A percentile compares a stretch with the other conserved stretches of the same genome.
These are phyloP conservation scores for Trichophyton schoenleinii DNA, from an alignment of 2,329 filamentous ascomycete species.

Conservation along the genomic window DNA sequence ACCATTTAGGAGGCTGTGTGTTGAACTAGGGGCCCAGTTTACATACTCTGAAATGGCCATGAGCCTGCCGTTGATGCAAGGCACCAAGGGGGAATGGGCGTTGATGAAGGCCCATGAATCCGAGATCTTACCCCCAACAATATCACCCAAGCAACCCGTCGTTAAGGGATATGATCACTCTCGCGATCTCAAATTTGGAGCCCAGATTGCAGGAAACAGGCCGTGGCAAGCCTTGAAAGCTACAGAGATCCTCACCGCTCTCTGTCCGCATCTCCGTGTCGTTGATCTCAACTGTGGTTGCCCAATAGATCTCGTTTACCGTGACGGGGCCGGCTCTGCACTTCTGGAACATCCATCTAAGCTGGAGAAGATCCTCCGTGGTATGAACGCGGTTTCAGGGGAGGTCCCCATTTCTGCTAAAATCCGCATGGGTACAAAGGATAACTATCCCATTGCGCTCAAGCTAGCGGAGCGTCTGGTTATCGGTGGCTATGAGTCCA, in stretches of 20 bases:
- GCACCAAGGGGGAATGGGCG: conserved; percentile 85
- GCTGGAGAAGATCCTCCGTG: conserved; percentile 84
- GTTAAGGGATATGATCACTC: conserved; percentile 69
- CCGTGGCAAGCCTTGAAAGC: conserved; percentile 83
- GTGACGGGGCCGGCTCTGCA: conserved; percentile 76
- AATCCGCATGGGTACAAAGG: conserved; percentile 80
- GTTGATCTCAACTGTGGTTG: conserved; percentile 96
- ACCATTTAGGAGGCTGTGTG: conserved; percentile 81
- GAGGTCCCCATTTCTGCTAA: conserved; percentile 90
- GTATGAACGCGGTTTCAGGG: conserved; percentile 88
- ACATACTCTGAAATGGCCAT: conserved; percentile 99
- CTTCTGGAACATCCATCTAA: conserved; percentile 80
- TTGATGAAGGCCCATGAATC: conserved; percentile 83
- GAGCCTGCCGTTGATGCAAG: conserved; percentile 76
- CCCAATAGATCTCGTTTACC: conserved; percentile 87
- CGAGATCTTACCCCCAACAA: conserved; percentile 60
- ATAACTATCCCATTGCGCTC: conserved; percentile 63
- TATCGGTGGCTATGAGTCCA: conserved; percentile 62
- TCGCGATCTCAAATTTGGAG: conserved; percentile 77
- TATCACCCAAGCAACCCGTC: conserved; percentile 42
- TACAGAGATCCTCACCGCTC: conserved; percentile 63
- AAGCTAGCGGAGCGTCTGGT: conserved; percentile 73
- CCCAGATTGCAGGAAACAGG: conserved; percentile 84
- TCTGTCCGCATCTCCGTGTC: conserved; percentile 71
- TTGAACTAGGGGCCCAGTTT: conserved; percentile 75